A percentile compares a stretch with the other conserved stretches of the same genome.
Evolutionary conservation across 2,329 filamentous ascomycete species (phyloP).

Genomic region (Trichoderma endophyticum): DNA sequence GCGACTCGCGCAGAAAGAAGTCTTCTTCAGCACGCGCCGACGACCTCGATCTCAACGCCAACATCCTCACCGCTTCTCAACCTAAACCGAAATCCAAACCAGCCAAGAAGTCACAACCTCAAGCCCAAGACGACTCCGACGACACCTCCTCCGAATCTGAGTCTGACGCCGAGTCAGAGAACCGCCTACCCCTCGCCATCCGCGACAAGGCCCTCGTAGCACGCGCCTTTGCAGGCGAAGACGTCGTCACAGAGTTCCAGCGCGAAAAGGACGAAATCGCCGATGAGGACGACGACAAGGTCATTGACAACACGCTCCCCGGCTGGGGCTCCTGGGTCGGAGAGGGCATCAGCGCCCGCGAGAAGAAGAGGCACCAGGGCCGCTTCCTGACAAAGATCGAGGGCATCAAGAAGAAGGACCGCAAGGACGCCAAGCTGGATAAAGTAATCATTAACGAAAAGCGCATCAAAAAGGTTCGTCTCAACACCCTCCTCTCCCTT

Average conservation of each 20-base stretch:
- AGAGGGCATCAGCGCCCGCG: constrained; percentile 70
- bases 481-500: too few species aligned
- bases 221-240: constrained; percentile 83
- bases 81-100: constrained; percentile 31
- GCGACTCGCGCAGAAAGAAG: constrained; percentile 38
- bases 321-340: constrained; percentile 95
- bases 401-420: constrained; percentile 71
- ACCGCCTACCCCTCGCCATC: constrained; percentile 55
- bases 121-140: constrained; percentile 25
- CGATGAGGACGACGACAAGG: constrained; percentile 76
- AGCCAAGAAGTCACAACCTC: background rate
- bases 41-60: constrained; percentile 42
- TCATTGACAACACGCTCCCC: constrained; percentile 79
- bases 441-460: constrained; percentile 93
- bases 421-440: constrained; percentile 78
- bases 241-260: constrained; percentile 77
- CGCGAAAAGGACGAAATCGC: constrained; percentile 71
- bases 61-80: constrained; percentile 32
- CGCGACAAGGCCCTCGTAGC: constrained; percentile 68
- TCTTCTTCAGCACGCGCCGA: constrained; percentile 31
- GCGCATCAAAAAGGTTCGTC: constrained; percentile 71
- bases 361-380: constrained; percentile 61
- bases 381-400: constrained; percentile 64
- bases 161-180: constrained; percentile 44
- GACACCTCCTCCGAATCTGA: constrained; percentile 43